Conservation (phyloP, 108 stramenopile genomes). For the Mayamaea pseudoterrestris region DNA sequence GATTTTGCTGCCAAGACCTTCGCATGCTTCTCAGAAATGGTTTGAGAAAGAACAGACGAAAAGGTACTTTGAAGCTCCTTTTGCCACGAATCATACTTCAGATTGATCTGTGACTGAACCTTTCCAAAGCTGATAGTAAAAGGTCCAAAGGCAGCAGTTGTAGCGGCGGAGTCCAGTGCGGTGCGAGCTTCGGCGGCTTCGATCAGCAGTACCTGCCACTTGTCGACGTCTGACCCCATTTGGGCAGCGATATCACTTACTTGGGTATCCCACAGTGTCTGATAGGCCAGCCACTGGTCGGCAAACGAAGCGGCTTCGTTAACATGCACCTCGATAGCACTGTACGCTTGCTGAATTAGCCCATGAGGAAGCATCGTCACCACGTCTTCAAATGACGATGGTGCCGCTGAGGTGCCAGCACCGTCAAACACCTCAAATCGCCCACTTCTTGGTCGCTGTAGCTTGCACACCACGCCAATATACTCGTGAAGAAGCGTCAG, state of each 20-base stretch:
- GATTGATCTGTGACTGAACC: slow-evolving; percentile 86
- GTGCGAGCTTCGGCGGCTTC: slow-evolving; percentile 79
- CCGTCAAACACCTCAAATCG: slow-evolving; percentile 87
- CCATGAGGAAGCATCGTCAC: slow-evolving; percentile 32
- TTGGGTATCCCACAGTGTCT: slow-evolving; percentile 91
- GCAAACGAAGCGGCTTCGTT: slow-evolving; percentile 55
- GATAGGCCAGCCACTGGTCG: slow-evolving; percentile 88
- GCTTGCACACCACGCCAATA: slow-evolving; percentile 67
- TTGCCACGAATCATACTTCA: slow-evolving; percentile 98
- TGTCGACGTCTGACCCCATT: slow-evolving; percentile 73
- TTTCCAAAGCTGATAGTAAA: slow-evolving; percentile 82
- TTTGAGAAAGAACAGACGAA: slow-evolving; percentile 59
- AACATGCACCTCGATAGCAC: slow-evolving; percentile 55
- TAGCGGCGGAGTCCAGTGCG: slow-evolving; percentile 74
- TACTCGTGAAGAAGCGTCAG: slow-evolving; percentile 69
- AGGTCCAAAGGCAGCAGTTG: slow-evolving; percentile 77
- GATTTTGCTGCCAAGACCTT: slow-evolving; percentile 59
- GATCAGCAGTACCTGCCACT: slow-evolving; percentile 75
- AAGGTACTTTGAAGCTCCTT: slow-evolving; percentile 87
- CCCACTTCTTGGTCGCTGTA: slow-evolving; percentile 72
- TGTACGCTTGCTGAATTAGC: slow-evolving; percentile 51
- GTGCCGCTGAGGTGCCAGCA: slow-evolving; percentile 7
- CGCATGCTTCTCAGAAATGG: slow-evolving; percentile 45
- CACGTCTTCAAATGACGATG: slow-evolving; percentile 31
- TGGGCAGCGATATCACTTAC: slow-evolving; percentile 63